Base-by-base conservation (phyloP, 2,329 filamentous ascomycete species). In the Hymenoscyphus repandus region DNA sequence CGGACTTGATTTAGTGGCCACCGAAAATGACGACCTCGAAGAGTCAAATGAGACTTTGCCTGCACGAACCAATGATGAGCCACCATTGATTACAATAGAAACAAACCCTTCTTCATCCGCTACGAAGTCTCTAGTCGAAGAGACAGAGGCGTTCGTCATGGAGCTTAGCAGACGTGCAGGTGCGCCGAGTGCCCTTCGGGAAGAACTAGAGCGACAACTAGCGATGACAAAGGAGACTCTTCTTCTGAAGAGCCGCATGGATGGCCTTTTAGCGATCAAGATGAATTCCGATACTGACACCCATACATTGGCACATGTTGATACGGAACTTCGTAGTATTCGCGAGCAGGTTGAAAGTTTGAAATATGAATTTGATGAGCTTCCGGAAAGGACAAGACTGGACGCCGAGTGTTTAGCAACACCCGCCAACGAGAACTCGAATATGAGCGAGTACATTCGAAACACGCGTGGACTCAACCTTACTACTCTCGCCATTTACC, bases 381-480 rank as follows among this genome's bases (percentile, higher is more conserved):
- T 58, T 22, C 46, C 42, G 9, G 50, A 52, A 13, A 30, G 49
- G 15, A 40, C 53, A 13, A 45, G 53, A 11, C n/a, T n/a, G n/a
- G 46, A 58, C 6, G 20, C 41, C 49, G 31, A 45, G 38, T 20
- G 11, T 10, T 10, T 36, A 15, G 18, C 22, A 32, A 33, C 18
- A 17, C 18, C 34, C 13, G 32, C 17, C 10, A 15, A 40, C 45
- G 5, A 41, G 4, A 37, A 37, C 13, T 22, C 34, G 6, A 22
- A 46, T 12, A 64, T 61, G 57, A 71, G 66, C 33, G 74, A 79
- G 13, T 86, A 85, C 61, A 66, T 80, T 37, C 74, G 79, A 31
- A 66, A 71, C 2, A 83, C 79, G 1, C 73, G 83, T 56, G 83
- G 83, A 1, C 67, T 85, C 11, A 69, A 75, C 1, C 70, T 86